Evolutionary conservation across 306 rosid genomes (phyloP).

Genomic region (Cucumis sativus): DNA sequence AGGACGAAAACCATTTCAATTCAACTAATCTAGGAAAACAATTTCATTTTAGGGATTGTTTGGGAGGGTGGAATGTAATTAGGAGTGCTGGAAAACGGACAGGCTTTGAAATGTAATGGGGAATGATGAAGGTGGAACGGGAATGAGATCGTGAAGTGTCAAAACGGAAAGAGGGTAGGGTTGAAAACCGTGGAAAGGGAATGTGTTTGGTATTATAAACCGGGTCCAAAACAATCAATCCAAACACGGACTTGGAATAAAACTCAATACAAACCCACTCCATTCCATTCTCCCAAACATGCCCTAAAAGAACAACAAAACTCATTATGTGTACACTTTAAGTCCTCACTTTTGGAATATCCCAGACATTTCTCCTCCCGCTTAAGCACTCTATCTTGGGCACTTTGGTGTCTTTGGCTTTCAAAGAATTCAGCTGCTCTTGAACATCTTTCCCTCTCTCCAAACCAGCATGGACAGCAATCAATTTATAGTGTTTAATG

Average conservation of each 20-base stretch:
- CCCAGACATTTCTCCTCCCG: constrained; percentile 65
- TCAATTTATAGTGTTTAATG: constrained; percentile 51
- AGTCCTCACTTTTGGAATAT: constrained; percentile 63
- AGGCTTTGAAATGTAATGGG: too few species aligned
- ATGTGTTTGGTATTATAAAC: too few species aligned
- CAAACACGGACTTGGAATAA: too few species aligned
- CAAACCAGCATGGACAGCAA: constrained; percentile 91
- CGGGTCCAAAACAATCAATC: too few species aligned
- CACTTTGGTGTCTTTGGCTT: constrained; percentile 49
- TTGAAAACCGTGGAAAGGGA: too few species aligned
- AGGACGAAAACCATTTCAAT: not conserved
- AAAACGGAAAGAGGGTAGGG: too few species aligned
- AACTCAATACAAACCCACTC: too few species aligned
- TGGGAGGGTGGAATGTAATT: too few species aligned
- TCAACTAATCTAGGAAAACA: not conserved
- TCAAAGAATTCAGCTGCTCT: constrained; percentile 55
- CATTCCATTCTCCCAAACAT: too few species aligned
- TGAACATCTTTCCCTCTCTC: constrained; percentile 49
- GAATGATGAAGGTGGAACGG: too few species aligned
- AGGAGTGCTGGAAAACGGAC: too few species aligned
- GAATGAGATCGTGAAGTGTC: too few species aligned
- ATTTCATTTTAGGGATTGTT: not conserved
- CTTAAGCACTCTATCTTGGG: constrained; percentile 54
- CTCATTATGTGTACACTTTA: not conserved
- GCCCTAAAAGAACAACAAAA: not conserved